Conservation (phyloP, 805 yeast species). For the Zygoascus ofunaensis region DNA sequence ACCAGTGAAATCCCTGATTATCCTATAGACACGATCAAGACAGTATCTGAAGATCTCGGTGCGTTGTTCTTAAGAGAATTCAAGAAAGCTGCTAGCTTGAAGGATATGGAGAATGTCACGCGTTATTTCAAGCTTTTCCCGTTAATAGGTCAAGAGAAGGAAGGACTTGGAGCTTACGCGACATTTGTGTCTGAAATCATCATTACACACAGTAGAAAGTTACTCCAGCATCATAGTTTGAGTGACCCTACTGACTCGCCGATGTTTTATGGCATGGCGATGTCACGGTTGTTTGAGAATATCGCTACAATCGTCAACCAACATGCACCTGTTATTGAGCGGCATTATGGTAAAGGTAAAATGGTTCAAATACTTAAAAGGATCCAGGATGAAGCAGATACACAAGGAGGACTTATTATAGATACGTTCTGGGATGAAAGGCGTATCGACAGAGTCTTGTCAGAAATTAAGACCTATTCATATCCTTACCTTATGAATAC, state of each 20-base stretch:
- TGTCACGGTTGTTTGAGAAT: slow-evolving; percentile 57
- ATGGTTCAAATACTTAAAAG: slow-evolving; percentile 59
- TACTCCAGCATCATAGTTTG: slow-evolving; percentile 33
- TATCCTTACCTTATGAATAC: slow-evolving; percentile 39
- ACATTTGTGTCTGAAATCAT: slow-evolving; percentile 79
- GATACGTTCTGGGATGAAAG: slow-evolving; percentile 79
- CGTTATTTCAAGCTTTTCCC: slow-evolving; percentile 83
- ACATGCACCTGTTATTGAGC: slow-evolving; percentile 69
- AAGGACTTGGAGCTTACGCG: slow-evolving; percentile 75
- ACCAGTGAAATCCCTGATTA: slow-evolving; percentile 74
- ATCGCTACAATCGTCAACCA: slow-evolving; percentile 78
- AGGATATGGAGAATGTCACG: slow-evolving; percentile 63
- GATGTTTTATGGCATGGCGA: slow-evolving; percentile 31
- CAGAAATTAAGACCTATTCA: slow-evolving; percentile 47
- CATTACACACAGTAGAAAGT: slow-evolving; percentile 62
- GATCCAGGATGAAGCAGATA: slow-evolving; percentile 80
- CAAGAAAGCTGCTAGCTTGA: slow-evolving; percentile 54
- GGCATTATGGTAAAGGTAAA: slow-evolving; percentile 53
- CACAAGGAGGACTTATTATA: slow-evolving; percentile 81
- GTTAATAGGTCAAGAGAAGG: slow-evolving; percentile 57
- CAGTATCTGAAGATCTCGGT: slow-evolving; percentile 54
- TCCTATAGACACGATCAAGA: slow-evolving; percentile 49
- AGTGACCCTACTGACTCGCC: slow-evolving; percentile 16
- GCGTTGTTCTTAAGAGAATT: slow-evolving; percentile 53
- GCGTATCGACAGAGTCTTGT: slow-evolving; percentile 45